These are phyloP conservation scores for Globisporangium carolinianum DNA, from an alignment of 352 stramenopile genomes.

Conservation along the genomic window DNA sequence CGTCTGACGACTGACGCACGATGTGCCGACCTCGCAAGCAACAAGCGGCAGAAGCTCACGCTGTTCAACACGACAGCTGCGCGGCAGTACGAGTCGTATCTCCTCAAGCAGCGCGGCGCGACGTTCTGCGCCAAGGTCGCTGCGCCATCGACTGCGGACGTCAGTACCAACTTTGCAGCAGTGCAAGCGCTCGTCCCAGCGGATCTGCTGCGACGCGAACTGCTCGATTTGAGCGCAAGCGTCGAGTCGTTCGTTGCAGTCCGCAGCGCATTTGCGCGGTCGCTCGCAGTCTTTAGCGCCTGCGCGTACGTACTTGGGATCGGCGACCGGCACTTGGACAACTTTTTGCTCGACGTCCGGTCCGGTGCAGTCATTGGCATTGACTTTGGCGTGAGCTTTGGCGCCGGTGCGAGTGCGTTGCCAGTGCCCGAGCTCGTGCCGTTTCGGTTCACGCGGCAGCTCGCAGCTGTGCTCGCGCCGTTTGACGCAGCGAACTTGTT, in stretches of 20 bases:
- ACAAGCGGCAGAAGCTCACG: slow-evolving; percentile 63
- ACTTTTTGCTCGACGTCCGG: slow-evolving; percentile 81
- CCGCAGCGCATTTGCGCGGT: slow-evolving; percentile 78
- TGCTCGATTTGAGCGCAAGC: slow-evolving; percentile 59
- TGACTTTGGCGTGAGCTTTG: slow-evolving; percentile 91
- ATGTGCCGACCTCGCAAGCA: slow-evolving; percentile 49
- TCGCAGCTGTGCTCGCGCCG: slow-evolving; percentile 62
- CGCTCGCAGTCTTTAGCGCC: slow-evolving; percentile 79
- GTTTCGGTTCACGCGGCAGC: slow-evolving; percentile 84
- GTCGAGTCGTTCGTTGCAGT: slow-evolving; percentile 82
- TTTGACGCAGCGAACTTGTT: slow-evolving; percentile 64
- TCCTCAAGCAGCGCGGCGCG: slow-evolving; percentile 59
- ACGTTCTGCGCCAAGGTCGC: slow-evolving; percentile 70
- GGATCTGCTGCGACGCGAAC: slow-evolving; percentile 69
- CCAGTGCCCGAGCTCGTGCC: slow-evolving; percentile 87
- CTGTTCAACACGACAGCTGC: slow-evolving; percentile 71
- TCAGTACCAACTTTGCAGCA: slow-evolving; percentile 39
- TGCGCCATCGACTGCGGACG: slow-evolving; percentile 37
- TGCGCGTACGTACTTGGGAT: slow-evolving; percentile 89
- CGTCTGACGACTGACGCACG: slow-evolving; percentile 59
- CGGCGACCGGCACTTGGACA: slow-evolving; percentile 88
- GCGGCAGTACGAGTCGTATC: slow-evolving; percentile 67
- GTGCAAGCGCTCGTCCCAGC: slow-evolving; percentile 64
- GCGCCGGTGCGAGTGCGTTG: slow-evolving; percentile 70
- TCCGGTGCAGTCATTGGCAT: slow-evolving; percentile 84